Conservation (phyloP, 2,329 filamentous ascomycete species). For the Diplodia scrobiculata region DNA sequence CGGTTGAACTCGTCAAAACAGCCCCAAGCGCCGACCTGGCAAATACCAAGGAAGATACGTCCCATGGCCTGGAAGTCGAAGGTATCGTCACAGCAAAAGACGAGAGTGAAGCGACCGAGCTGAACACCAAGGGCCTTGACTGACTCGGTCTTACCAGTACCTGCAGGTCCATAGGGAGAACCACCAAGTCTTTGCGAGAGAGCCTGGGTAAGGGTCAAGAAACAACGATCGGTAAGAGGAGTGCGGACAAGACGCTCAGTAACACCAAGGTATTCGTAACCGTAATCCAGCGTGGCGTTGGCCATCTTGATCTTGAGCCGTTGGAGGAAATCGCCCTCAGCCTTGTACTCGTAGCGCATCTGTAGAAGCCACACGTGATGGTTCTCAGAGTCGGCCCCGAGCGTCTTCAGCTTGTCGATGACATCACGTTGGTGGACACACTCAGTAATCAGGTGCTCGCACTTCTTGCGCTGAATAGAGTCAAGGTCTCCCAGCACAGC, state of each 20-base stretch:
- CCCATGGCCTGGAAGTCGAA: conserved; percentile 99
- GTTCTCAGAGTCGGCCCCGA: conserved; percentile 71
- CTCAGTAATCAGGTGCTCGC: conserved; percentile 97
- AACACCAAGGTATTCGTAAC: conserved; percentile 96
- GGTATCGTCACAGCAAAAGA: conserved; percentile 99
- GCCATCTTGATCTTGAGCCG: conserved; percentile 94
- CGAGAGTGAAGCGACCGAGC: conserved; percentile 93
- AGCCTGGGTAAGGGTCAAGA: conserved; percentile 94
- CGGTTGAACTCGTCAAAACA: conserved; percentile 99
- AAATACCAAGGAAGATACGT: conserved; percentile 97
- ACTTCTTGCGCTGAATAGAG: conserved; percentile 87
- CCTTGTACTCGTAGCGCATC: conserved; percentile 91
- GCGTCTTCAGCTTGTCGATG: conserved; percentile 80
- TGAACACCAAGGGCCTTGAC: conserved; percentile 97
- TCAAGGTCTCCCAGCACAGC: conserved; percentile 90
- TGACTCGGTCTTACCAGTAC: conserved; percentile 98
- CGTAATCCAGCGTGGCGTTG: conserved; percentile 91
- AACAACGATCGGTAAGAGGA: conserved; percentile 95
- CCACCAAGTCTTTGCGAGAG: conserved; percentile 93
- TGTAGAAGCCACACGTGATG: conserved; percentile 93
- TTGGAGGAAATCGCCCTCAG: conserved; percentile 77
- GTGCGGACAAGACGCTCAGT: conserved; percentile 95
- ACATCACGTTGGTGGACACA: conserved; percentile 96
- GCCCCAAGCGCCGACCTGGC: conserved; percentile 98
- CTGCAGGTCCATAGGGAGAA: conserved; percentile 94